Evolutionary conservation across 2,329 filamentous ascomycete genomes (phyloP), one percentile per base, ranked within the genome.

Genomic region (Colletotrichum sp.): DNA sequence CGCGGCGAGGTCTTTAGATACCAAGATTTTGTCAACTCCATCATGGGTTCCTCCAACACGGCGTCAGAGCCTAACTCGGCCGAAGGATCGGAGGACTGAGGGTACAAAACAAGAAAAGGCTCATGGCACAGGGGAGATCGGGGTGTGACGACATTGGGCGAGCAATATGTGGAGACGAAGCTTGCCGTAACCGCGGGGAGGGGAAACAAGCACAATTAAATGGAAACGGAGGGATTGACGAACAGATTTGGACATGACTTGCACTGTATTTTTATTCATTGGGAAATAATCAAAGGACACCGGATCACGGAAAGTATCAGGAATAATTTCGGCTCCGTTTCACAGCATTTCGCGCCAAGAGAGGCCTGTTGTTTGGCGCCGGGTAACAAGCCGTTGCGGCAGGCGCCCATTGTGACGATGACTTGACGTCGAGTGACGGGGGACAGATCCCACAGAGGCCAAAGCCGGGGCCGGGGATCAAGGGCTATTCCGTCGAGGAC

Each of bases 1-100:
- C 90, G 94, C 77, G 95, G 95, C 1, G 96, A 99, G 76, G 96
- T 99, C 1, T 99, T 99, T 85, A 92, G 93, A 81, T 99, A 99
- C 83, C 92, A 95, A 77, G 97, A 99, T 74, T 99, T 99, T 86
- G 95, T 99, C 78, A 91, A 89, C 77, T 93, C 91, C 30, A 87
- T 94, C 66, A 88, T 91, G 79, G 92, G 93, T 4, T 88, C 43
- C n/a, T 48, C 90, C 12, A 90, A 85, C 55, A 72, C 82, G 69
- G 85, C 83, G 32, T 81, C 84, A 5, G 86, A 86, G 63, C 78
- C 77, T 43, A 68, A 72, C 30, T 77, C 76, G 61, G 76, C 72
- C 75, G 81, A 85, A 36, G 79, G 79, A 24, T 75, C 79, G 2
- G 79, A 82, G 43, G 72, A 67, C 67, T 77, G 24, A 71, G 26